Evolutionary conservation across 2,329 filamentous ascomycete species (phyloP), one percentile per base, ranked within the genome.

Genomic region (Neofusicoccum cordaticola): DNA sequence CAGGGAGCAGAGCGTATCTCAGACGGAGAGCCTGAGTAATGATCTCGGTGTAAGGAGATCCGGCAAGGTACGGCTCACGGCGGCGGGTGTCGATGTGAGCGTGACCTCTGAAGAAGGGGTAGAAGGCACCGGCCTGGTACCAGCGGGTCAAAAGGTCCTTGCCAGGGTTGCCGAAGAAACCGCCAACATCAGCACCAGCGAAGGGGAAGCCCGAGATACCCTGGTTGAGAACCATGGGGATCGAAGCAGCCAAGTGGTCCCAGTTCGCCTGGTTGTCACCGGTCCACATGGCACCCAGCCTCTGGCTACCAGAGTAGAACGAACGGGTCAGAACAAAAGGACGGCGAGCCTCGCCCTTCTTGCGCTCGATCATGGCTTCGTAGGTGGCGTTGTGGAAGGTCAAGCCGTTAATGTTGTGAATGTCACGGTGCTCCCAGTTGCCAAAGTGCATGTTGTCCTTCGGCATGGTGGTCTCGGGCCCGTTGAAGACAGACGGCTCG

Each of bases 401-500:
- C 83, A 98, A 85, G 61, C 95, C 95, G 76, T 98, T 95, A 71
- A 98, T 76, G 78, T 99, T 98, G 83, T 99, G 95, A 4, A 99
- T 81, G 74, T 99, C 95, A 68, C 95, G 91, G 76, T 99, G 95
- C 78, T 99, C 95, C 95, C 95, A 99, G 73, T 90, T 87, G 61
- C 87, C 93, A 72, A 90, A 81, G 75, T 99, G 95, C 35, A 99
- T 79, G 75, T 99, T 99, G 81, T 99, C 95, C 79, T 97, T 97
- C 67, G 95, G 95, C 93, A 98, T 98, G 4, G 94, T 98, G 2
- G 93, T 96, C 78, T 99, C 95, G 0, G 95, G 95, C 0, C 95
- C 95, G 75, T 98, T 98, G 83, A 99, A 99, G 1, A 99, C 95
- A 0, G 95, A 98, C 0, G 95, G 95, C 80, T 99, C 95, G 75